Base-by-base conservation (phyloP, 2,329 filamentous ascomycete genomes). In the Fusarium decemcellulare region DNA sequence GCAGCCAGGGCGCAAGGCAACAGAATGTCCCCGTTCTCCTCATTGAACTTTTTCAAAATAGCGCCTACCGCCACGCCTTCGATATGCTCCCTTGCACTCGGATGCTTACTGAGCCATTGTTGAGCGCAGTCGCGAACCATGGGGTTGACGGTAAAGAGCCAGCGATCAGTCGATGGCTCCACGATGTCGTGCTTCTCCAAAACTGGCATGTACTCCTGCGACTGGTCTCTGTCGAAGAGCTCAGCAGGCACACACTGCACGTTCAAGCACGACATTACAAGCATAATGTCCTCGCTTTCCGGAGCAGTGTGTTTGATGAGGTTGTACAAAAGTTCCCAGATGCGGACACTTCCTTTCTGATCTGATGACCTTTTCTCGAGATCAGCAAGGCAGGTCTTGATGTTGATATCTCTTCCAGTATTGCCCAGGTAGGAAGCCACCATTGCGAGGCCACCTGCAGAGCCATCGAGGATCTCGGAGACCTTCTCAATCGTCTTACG, bases 201-300 rank as follows among this genome's bases (percentile, higher is more conserved):
- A 8, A 54, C 34, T 8, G 55, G 54, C 4, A 59, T 44, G 6
- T 54, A 34, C 11, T 63, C 54, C 18, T 16, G 47, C 5, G 34
- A 14, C 27, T 63, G 27, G 18, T 15, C 32, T 18, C 54, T 43
- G 9, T 47, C 37, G 4, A 52, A 39, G 42, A 59, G 40, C 34
- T 40, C 27, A 39, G 36, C 10, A 15, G 60, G 60, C 5, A 63
- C 34, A 14, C 34, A 54, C 14, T 63, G 60, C 2, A 63, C 60
- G 8, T 59, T 36, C 23, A 63, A 32, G 23, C 47, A 39, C 36
- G 42, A 63, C 14, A 63, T 48, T 5, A 52, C 40, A n/a, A 63
- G 30, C 60, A 63, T 44, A 8, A 59, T 16, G 10, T 63, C 50
- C 23, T 16, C 55, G 2, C 42, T 43, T 12, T 50, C 34, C 1